Percentiles rank a stretch among this genome's conserved stretches.
Evolutionary conservation across 1,139 yeast genomes (phyloP).

Genomic region (Saccharomyces hybrid): DNA sequence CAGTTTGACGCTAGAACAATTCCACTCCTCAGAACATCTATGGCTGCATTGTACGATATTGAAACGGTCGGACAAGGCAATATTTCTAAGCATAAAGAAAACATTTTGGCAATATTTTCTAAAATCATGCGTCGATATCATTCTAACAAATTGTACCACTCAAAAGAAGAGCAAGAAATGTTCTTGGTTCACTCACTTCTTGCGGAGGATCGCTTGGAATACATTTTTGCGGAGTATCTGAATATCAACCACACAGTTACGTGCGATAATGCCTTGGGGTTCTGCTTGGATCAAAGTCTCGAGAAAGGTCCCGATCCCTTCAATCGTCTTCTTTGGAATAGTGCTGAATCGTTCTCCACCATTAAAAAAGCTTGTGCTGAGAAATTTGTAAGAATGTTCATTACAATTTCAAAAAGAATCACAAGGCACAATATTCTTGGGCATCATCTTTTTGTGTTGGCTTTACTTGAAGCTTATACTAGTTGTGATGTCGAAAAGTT

Average conservation of each 20-base stretch:
- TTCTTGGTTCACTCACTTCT: background rate
- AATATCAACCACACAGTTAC: background rate
- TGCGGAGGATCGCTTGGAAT: background rate
- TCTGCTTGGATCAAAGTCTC: slow-evolving; percentile 2
- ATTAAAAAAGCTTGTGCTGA: background rate
- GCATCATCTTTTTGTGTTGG: slow-evolving; percentile 20
- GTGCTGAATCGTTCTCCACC: background rate
- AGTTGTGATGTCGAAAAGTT: slow-evolving; percentile 6
- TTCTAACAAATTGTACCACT: background rate
- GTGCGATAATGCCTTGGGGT: background rate
- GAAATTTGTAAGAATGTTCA: slow-evolving; percentile 20
- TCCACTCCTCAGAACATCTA: background rate
- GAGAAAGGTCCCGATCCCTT: slow-evolving; percentile 14
- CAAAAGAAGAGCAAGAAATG: background rate
- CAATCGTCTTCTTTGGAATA: slow-evolving; percentile 6
- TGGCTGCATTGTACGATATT: background rate
- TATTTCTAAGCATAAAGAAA: background rate
- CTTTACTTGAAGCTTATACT: slow-evolving; percentile 26
- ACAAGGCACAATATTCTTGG: slow-evolving; percentile 20
- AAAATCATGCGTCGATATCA: background rate
- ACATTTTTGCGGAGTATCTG: background rate
- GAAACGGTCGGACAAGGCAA: background rate
- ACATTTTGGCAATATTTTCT: background rate
- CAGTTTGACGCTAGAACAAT: background rate
- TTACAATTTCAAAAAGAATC: slow-evolving; percentile 18